Conservation (phyloP, 441 rosid species). For the Erodium moschatum region DNA sequence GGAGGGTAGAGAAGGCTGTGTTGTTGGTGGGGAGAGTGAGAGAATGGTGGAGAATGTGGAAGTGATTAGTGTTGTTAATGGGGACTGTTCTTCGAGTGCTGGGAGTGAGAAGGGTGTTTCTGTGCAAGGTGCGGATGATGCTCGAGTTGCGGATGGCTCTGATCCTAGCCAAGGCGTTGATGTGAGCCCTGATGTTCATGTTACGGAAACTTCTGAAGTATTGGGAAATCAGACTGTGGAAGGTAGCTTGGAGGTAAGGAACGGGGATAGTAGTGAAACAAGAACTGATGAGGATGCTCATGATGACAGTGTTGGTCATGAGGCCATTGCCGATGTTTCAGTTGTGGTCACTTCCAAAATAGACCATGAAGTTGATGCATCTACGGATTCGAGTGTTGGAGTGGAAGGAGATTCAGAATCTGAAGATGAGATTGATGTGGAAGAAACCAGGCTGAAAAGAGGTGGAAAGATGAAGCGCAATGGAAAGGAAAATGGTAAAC, state of each 20-base stretch:
- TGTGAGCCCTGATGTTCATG: neutral
- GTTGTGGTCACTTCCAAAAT: neutral
- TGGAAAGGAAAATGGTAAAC: constrained; percentile 7
- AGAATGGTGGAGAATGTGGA: neutral
- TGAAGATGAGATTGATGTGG: neutral
- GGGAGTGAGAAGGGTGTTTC: neutral
- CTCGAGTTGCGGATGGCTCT: neutral
- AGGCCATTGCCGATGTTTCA: neutral
- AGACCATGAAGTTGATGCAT: neutral
- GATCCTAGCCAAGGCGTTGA: neutral
- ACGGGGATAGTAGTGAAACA: neutral
- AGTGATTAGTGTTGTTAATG: constrained; percentile 15
- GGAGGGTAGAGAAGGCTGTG: neutral
- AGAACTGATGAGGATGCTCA: neutral
- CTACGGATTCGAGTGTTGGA: neutral
- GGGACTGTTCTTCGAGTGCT: neutral
- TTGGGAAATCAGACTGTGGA: neutral
- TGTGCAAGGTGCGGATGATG: neutral
- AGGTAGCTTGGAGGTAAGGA: neutral
- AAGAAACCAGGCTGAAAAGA: neutral
- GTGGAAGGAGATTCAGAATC: neutral
- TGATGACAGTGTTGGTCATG: neutral
- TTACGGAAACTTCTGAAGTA: neutral
- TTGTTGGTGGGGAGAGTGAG: neutral
- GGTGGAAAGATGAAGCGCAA: neutral